phyloP scores from a whole-genome alignment of 140 eudicot genomes.

The Erigeron philadelphicus region DNA sequence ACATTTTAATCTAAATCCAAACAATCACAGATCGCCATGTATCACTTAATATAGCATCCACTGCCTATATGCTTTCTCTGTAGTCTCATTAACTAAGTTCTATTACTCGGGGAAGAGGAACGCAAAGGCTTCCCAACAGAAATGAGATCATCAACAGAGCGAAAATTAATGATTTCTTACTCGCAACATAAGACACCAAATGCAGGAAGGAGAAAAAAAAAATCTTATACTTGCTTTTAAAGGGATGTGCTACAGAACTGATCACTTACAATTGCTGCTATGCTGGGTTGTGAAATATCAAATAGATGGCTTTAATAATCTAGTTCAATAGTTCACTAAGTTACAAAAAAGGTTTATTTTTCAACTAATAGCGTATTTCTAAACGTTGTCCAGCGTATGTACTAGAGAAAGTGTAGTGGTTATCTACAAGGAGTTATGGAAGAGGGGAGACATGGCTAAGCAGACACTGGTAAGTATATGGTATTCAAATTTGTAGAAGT shows the following conservation, averaged over 20 bases:
- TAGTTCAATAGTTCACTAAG: no score
- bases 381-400: no score
- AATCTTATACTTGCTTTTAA: constrained; percentile 8
- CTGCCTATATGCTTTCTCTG: constrained; percentile 49
- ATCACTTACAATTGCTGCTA: not conserved
- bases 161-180: not conserved
- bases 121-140: constrained; percentile 32
- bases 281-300: no score
- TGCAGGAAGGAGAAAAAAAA: not conserved
- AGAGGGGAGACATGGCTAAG: no score
- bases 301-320: no score
- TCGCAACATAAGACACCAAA: no score
- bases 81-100: constrained; percentile 49
- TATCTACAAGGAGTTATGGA: no score
- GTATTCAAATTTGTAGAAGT: no score
- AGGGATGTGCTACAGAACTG: not conserved
- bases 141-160: constrained; percentile 22
- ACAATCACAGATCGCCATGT: constrained; percentile 49
- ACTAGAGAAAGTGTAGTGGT: no score
- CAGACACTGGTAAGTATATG: no score
- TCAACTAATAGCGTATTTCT: no score
- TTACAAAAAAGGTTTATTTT: no score
- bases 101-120: constrained; percentile 54
- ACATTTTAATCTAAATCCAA: constrained; percentile 31
- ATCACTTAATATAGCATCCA: constrained; percentile 50